Conservation (phyloP, 768 basidiomycete species). For the Russula abietina region DNA sequence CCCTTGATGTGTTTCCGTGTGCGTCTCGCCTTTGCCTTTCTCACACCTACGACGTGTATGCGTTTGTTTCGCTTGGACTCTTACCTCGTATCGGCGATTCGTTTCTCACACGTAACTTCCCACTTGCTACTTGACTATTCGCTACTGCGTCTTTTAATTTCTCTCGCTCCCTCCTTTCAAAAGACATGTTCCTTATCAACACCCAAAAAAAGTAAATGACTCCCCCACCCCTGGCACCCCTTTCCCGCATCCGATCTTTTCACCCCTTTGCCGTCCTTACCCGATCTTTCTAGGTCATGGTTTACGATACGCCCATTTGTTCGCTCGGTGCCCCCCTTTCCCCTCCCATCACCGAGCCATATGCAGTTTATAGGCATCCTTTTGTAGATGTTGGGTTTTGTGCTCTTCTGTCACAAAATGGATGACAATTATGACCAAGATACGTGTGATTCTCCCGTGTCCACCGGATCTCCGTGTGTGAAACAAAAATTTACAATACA, state of each 20-base stretch:
- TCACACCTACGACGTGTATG: slow-evolving; percentile 5
- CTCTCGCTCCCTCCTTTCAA: slow-evolving; percentile 12
- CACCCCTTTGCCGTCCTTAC: slow-evolving; percentile 25
- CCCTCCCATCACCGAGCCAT: slow-evolving; percentile 1
- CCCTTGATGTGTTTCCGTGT: slow-evolving; percentile 11
- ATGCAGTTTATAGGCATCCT: slow-evolving; percentile 14
- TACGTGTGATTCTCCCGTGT: background rate
- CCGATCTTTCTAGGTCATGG: slow-evolving; percentile 10
- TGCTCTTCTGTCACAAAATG: slow-evolving; percentile 10
- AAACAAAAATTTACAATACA: slow-evolving; percentile 5
- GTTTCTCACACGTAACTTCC: slow-evolving; percentile 7
- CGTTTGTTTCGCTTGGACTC: slow-evolving; percentile 12
- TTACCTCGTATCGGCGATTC: slow-evolving; percentile 11
- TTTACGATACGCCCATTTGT: slow-evolving; percentile 18
- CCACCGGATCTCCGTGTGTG: background rate
- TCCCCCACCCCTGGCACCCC: slow-evolving; percentile 14
- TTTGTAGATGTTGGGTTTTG: slow-evolving; percentile 9
- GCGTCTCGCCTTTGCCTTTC: slow-evolving; percentile 13
- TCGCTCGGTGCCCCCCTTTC: background rate
- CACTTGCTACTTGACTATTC: slow-evolving; percentile 14
- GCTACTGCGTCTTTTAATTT: slow-evolving; percentile 6
- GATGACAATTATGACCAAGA: slow-evolving; percentile 22
- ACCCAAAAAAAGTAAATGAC: slow-evolving; percentile 9
- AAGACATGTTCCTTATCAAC: slow-evolving; percentile 4
- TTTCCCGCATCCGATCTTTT: slow-evolving; percentile 20